Evolutionary conservation across 805 yeast species (phyloP), one percentile per base, ranked within the genome.

Genomic region (Lipomyces spencermartinsiae): DNA sequence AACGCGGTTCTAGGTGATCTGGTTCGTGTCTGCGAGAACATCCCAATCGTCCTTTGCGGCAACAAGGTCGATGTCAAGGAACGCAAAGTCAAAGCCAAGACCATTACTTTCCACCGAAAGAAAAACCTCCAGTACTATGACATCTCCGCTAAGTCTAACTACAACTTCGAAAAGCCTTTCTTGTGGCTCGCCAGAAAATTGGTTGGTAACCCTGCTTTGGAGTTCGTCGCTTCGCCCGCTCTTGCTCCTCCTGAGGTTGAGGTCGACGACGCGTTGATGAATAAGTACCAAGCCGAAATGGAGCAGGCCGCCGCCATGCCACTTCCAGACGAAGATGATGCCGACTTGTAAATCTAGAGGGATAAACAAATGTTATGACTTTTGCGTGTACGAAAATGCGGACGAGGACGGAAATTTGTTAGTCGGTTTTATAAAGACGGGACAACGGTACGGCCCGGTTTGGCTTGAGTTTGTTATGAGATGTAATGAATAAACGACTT

Each of bases 41-140:
- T 95, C 77, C 99, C 99, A 78, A 95, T 95, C 78, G 99, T 95
- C 71, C 86, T 95, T 75, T 92, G 97, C 86, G 99, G 99, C 85
- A 95, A 95, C 91, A 95, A 95, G 86, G 99, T 95, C 77, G 99
- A 95, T 82, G 99, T 95, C 76, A 95, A 95, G 87, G 99, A 95
- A 87, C 91, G 99, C 84, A 95, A 95, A 85, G 99, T 95, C 79
- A 95, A 95, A 88, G 99, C 99, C 77, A 95, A 95, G 88, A 92
- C 98, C 80, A 95, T 95, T 86, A 95, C 99, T 76, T 95, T 95
- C 97, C 99, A 95, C 92, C 91, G 99, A 89, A 95, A 95, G 96
- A 95, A 95, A 89, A 95, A 95, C 87, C 87, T 95, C 83, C 99
- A 95, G 85, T 95, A 95, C 86, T 95, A 95, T 86, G 99, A 95